These are phyloP conservation scores for Acorus calamus DNA, from an alignment of 106 monocot species.

Conservation along the genomic window DNA sequence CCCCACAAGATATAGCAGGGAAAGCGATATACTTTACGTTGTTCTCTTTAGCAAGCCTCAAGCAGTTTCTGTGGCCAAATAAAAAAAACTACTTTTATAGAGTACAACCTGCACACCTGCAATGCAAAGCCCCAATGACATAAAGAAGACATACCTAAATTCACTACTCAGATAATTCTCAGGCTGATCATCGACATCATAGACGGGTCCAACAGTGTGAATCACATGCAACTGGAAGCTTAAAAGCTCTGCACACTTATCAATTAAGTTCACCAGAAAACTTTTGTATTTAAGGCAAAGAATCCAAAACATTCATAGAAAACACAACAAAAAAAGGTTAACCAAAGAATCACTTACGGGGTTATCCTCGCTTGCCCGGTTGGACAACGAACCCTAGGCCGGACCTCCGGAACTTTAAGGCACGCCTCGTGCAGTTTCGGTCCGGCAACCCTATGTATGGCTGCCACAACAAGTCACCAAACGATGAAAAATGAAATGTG, in stretches of 20 bases:
- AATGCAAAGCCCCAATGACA: background rate
- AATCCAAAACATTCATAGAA: background rate
- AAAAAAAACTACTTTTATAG: background rate
- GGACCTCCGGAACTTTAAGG: constrained; percentile 47
- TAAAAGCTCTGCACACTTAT: constrained; percentile 55
- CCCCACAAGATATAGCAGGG: constrained; percentile 95
- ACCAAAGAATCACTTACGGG: constrained; percentile 34
- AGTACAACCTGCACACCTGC: background rate
- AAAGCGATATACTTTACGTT: constrained; percentile 85
- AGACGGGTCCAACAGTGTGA: constrained; percentile 90
- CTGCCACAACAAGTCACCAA: too few species aligned
- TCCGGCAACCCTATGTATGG: constrained; percentile 95
- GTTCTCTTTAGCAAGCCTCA: constrained; percentile 83
- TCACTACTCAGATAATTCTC: constrained; percentile 61
- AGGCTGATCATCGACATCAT: constrained; percentile 51
- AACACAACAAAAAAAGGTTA: background rate
- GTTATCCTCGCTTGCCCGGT: constrained; percentile 93
- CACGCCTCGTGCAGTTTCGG: constrained; percentile 65
- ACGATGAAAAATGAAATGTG: background rate
- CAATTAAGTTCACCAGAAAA: constrained; percentile 1
- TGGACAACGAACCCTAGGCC: constrained; percentile 68
- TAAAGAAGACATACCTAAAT: constrained; percentile 35
- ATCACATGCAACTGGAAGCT: constrained; percentile 74
- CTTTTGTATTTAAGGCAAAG: background rate
- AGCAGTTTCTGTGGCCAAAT: constrained; percentile 53